phyloP scores from a whole-genome alignment of 2,329 filamentous ascomycete genomes.

The Exophiala dermatitidis region DNA sequence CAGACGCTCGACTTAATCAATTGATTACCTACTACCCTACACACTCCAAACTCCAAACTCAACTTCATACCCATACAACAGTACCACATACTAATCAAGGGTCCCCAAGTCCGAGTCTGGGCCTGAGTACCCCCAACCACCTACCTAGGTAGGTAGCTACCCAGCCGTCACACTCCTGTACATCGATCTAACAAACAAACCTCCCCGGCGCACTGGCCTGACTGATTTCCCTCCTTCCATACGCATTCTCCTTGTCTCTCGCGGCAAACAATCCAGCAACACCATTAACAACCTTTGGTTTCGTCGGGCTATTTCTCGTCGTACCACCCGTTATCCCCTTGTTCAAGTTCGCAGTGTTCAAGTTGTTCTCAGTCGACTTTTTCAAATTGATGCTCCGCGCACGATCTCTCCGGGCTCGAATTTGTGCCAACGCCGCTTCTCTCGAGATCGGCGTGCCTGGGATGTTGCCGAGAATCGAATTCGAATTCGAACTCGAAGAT shows the following conservation, averaged over 20 bases:
- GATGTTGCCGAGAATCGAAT: slow-evolving; percentile 27
- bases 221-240: slow-evolving; percentile 17
- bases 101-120: no score
- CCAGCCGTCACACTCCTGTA: not conserved
- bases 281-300: slow-evolving; percentile 9
- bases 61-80: no score
- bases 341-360: not conserved
- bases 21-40: no score
- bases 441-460: slow-evolving; percentile 41
- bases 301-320: slow-evolving; percentile 11
- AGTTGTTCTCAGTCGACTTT: slow-evolving; percentile 5
- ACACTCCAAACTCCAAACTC: no score
- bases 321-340: not conserved
- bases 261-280: slow-evolving; percentile 4
- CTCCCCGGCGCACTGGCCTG: slow-evolving; percentile 21
- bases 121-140: no score
- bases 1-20: no score
- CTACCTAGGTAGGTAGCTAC: no score
- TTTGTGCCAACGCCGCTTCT: slow-evolving; percentile 45
- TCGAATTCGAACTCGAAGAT: not conserved
- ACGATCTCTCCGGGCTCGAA: slow-evolving; percentile 41
- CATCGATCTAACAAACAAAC: slow-evolving; percentile 12
- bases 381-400: slow-evolving; percentile 37
- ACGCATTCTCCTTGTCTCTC: slow-evolving; percentile 10
- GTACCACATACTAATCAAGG: no score